Evolutionary conservation across 1,284 basidiomycete genomes (phyloP).

Genomic region (Ganoderma lingzhi): DNA sequence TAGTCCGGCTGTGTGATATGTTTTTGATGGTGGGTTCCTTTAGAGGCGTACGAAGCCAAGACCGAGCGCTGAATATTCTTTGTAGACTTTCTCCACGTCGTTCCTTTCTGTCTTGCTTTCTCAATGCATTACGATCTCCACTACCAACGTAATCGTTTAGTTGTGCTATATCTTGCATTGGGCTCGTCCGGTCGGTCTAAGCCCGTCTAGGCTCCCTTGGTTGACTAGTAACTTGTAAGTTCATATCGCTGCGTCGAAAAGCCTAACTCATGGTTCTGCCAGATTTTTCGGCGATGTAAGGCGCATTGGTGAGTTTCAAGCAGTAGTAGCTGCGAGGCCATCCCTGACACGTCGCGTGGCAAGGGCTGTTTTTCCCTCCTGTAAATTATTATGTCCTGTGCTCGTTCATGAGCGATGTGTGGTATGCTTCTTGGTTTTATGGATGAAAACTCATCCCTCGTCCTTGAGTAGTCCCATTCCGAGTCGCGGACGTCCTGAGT

Average conservation of each 20-base stretch:
- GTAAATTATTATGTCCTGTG: background rate
- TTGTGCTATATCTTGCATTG: background rate
- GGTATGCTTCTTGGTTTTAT: background rate
- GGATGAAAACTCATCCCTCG: background rate
- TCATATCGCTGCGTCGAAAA: background rate
- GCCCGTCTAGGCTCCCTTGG: background rate
- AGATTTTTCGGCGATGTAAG: background rate
- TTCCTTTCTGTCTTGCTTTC: background rate
- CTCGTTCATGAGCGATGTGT: background rate
- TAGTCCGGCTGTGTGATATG: constrained; percentile 32
- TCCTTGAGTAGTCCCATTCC: background rate
- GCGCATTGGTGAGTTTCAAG: background rate
- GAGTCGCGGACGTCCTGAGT: background rate
- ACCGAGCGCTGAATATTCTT: background rate
- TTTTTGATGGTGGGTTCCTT: constrained; percentile 5
- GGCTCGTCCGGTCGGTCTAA: background rate
- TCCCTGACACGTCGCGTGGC: background rate
- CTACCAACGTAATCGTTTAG: background rate
- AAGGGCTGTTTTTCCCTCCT: background rate
- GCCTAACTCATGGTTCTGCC: background rate
- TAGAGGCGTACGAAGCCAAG: background rate
- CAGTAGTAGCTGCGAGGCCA: background rate
- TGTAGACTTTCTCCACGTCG: background rate
- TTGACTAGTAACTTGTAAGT: background rate
- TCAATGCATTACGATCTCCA: background rate